Evolutionary conservation across 495 filamentous ascomycete species (phyloP).

Genomic region (Zalerion maritima): DNA sequence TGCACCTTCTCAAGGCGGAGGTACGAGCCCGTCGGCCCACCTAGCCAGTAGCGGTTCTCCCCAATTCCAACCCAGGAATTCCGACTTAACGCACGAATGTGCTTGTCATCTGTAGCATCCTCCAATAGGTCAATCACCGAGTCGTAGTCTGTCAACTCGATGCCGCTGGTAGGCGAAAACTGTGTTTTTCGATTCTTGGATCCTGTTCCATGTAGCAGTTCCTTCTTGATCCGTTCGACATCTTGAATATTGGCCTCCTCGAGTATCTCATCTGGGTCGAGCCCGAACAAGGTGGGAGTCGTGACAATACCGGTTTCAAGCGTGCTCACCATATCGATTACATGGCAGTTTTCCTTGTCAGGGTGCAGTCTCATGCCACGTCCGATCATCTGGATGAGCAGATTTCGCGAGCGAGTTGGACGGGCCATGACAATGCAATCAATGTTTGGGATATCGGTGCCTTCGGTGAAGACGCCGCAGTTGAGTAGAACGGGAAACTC

Average conservation of each 20-base stretch:
- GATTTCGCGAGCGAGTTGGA: conserved; percentile 77
- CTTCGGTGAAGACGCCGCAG: conserved; percentile 93
- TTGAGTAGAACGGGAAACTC: conserved; percentile 84
- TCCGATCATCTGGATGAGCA: conserved; percentile 96
- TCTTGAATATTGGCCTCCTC: conserved; percentile 41
- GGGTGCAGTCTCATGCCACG: conserved; percentile 72
- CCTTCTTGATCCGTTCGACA: no score
- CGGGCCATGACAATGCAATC: conserved; percentile 84
- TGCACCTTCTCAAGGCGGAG: conserved; percentile 44
- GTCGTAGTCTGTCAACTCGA: conserved; percentile 84
- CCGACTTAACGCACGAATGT: conserved; percentile 60
- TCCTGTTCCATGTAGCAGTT: no score
- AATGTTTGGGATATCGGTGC: conserved; percentile 92
- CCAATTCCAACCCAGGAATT: conserved; percentile 69
- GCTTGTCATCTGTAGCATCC: conserved; percentile 61
- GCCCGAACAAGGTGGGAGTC: conserved; percentile 82
- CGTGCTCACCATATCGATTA: conserved; percentile 91
- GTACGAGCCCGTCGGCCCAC: conserved; percentile 36
- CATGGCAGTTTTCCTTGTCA: conserved; percentile 76
- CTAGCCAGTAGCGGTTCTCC: conserved; percentile 50
- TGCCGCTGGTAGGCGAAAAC: no score
- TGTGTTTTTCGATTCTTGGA: conserved; percentile 29
- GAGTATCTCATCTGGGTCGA: conserved; percentile 73
- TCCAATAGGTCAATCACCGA: conserved; percentile 73
- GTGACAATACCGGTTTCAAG: conserved; percentile 71